Base-by-base conservation (phyloP, 768 basidiomycete species). In the Mycena vulgaris region DNA sequence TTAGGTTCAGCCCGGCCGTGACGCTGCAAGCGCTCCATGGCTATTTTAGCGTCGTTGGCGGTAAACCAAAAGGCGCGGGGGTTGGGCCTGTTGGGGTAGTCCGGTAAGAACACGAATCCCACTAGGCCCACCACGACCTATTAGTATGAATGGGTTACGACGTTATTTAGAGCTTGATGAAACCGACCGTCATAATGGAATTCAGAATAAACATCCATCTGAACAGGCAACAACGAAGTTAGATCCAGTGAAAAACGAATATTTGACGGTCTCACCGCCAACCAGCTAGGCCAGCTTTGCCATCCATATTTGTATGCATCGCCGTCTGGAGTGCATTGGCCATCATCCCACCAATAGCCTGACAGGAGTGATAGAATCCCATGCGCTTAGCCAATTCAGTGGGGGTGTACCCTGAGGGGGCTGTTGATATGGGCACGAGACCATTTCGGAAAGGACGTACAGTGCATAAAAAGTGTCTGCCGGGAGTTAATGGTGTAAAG, bases 171-270 rank as follows among this genome's bases (percentile, higher is more conserved):
- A 37, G 8, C 35, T 7, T 37, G 14, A 14, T 37, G 8, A 52
- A 31, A 28, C 51, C 17, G 30, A 52, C 51, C 51, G 51, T 52
- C 51, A 52, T 52, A 31, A 52, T 31, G 27, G 16, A 9, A 52
- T 52, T 52, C 51, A 52, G 21, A 23, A 52, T 52, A 14, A 52
- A 52, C 51, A 52, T 52, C 51, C 51, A 52, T 31, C 51, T 52
- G 27, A n/a, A 47, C 5, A 25, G 8, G 13, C 30, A 52, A 6
- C 6, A 27, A 11, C 5, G 11, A 48, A 28, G 16, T 52, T 7
- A 28, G 51, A 4, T 28, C 16, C 17, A 13, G 30, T 19, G 4
- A 25, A 17, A 52, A n/a, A 52, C 3, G 10, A 21, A 52, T 31
- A 31, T 31, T 16, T 19, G 17, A 17, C 10, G 51, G 13, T 17